Percentiles rank a stretch among this genome's conserved stretches.
These are phyloP conservation scores for Allium cepa DNA, from an alignment of 106 monocot genomes.

Conservation along the genomic window DNA sequence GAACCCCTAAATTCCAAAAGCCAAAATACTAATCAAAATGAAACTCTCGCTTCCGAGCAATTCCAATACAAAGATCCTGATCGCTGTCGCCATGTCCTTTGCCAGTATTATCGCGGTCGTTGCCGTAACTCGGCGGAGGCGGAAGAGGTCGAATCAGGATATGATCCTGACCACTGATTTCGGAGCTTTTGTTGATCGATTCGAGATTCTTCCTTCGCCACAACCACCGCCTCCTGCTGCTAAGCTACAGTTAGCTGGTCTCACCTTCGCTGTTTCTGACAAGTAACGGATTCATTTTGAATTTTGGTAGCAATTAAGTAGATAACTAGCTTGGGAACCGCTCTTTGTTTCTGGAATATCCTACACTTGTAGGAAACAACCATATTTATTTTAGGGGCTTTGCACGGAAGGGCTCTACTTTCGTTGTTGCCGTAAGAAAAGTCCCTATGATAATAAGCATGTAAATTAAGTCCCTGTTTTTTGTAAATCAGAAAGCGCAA, in stretches of 20 bases:
- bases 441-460: too few relatives aligned
- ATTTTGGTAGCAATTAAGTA: too few relatives aligned
- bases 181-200: constrained; percentile 85
- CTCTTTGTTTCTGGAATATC: too few relatives aligned
- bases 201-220: constrained; percentile 58
- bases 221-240: constrained; percentile 89
- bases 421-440: too few relatives aligned
- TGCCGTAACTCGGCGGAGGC: constrained; percentile 12
- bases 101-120: constrained; percentile 55
- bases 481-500: too few relatives aligned
- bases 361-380: too few relatives aligned
- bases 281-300: constrained; percentile 26
- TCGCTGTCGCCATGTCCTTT: constrained; percentile 67
- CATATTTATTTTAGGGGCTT: too few relatives aligned
- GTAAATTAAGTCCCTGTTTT: too few relatives aligned
- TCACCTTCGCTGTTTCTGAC: constrained; percentile 86
- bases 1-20: too few relatives aligned
- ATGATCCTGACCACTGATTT: constrained; percentile 17
- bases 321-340: too few relatives aligned
- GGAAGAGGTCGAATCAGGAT: constrained; percentile 10
- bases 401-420: too few relatives aligned
- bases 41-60: constrained; percentile 18
- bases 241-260: constrained; percentile 54
- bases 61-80: constrained; percentile 41
- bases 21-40: constrained; percentile 3